phyloP scores from a whole-genome alignment of 2,329 filamentous ascomycete genomes.

The Aspergillus texensis region DNA sequence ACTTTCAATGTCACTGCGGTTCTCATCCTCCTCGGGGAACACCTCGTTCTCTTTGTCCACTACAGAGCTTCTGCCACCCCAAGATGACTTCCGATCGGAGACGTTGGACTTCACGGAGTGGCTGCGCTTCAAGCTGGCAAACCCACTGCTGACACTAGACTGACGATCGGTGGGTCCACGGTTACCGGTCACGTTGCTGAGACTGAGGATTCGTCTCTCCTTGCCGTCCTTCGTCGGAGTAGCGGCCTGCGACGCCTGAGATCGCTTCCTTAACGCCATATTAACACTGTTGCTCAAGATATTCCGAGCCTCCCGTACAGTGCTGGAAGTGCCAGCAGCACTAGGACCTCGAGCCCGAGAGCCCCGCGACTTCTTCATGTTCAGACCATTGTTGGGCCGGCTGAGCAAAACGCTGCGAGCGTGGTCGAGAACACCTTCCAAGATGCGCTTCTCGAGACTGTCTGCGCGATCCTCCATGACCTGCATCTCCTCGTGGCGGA shows the following conservation, averaged over 20 bases:
- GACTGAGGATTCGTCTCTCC: constrained; percentile 80
- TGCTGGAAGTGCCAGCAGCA: constrained; percentile 36
- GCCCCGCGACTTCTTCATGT: constrained; percentile 55
- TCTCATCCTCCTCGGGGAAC: constrained; percentile 66
- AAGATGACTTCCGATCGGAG: constrained; percentile 68
- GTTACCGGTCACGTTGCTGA: constrained; percentile 87
- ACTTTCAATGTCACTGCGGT: constrained; percentile 48
- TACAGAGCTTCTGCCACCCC: constrained; percentile 57
- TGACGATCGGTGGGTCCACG: constrained; percentile 40
- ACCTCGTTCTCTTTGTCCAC: constrained; percentile 65
- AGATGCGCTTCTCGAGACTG: constrained; percentile 83
- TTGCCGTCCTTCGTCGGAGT: constrained; percentile 52
- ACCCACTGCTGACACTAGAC: constrained; percentile 39
- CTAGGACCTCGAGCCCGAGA: constrained; percentile 41
- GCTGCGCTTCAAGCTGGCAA: constrained; percentile 70
- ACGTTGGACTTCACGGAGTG: constrained; percentile 73
- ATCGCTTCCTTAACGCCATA: constrained; percentile 56
- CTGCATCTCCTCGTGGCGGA: constrained; percentile 87
- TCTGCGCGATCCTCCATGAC: constrained; percentile 90
- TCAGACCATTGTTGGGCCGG: constrained; percentile 61
- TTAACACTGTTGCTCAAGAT: constrained; percentile 47
- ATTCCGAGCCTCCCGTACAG: constrained; percentile 37
- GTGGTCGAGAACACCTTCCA: constrained; percentile 95
- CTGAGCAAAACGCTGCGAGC: constrained; percentile 82
- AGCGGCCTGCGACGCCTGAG: constrained; percentile 40